Base-by-base conservation (phyloP, 345 rosid genomes). In the Turritis glabra region DNA sequence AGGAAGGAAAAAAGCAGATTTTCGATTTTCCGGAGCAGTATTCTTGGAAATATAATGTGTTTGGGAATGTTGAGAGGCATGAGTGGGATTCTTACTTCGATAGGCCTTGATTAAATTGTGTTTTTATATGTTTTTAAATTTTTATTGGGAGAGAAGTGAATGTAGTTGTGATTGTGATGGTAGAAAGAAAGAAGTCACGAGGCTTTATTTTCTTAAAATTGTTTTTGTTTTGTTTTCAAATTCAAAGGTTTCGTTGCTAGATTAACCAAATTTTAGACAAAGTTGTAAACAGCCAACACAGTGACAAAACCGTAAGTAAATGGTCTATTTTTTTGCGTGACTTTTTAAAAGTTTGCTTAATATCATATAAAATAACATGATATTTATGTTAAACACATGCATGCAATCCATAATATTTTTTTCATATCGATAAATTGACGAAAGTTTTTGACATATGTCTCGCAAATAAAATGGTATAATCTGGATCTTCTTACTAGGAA, bases 11-110 rank as follows among this genome's bases (percentile, higher is more conserved):
- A 9, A 62, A 75, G 22, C 69, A 76, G 71, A 60, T 76, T 50
- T 58, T 74, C 23, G 87, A 82, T 52, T 69, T 80, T 3, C 81
- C 69, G 0, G 96, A 88, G 74, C 79, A 78, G 63, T 74, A 37
- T 43, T 82, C 84, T 3, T 90, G 96, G 96, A 87, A 90, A 80
- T 84, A 82, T 66, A 82, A 66, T 32, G 58, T 80, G 68, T 82
- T 80, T 73, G 92, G 89, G 41, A 79, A 73, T 5, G 67, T 81
- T 7, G 80, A 72, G 32, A 56, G 71, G 67, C 86, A 86, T 82
- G 89, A 85, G 67, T 90, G 96, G 90, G 96, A 85, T 84, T 60
- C 69, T 72, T 82, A 84, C 56, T 87, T 86, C n/a, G 84, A 63
- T 32, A 81, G 79, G 57, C 73, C 53, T 21, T 53, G 38, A 58